These are phyloP conservation scores for Globisporangium mamillatum DNA, from an alignment of 352 stramenopile genomes.

Conservation along the genomic window DNA sequence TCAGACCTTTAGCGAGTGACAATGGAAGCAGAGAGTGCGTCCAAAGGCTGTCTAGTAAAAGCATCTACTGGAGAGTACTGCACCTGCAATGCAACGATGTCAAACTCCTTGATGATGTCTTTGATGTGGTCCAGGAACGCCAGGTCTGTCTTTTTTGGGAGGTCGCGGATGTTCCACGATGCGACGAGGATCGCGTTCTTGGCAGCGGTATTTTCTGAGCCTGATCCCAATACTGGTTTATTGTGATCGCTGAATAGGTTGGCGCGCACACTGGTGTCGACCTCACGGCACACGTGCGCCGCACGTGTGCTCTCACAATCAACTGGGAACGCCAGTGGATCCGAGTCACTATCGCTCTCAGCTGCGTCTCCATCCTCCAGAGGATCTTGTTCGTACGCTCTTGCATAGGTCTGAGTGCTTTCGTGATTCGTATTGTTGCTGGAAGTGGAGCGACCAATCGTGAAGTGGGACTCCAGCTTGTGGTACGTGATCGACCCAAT, in stretches of 20 bases:
- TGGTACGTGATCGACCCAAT: slow-evolving; percentile 41
- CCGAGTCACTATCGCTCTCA: not conserved
- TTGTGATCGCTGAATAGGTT: slow-evolving; percentile 26
- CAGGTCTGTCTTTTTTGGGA: slow-evolving; percentile 46
- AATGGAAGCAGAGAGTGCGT: too few species aligned
- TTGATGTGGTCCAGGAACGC: slow-evolving; percentile 43
- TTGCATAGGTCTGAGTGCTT: not conserved
- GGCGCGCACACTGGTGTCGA: slow-evolving; percentile 34
- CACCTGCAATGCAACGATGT: slow-evolving; percentile 60
- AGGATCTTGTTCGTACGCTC: not conserved
- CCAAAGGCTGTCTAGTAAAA: too few species aligned
- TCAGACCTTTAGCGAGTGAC: too few species aligned
- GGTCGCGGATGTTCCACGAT: slow-evolving; percentile 76
- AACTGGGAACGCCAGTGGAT: not conserved
- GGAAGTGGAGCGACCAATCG: not conserved
- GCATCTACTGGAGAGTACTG: too few species aligned
- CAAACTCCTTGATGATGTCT: slow-evolving; percentile 51
- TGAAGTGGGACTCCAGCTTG: slow-evolving; percentile 30
- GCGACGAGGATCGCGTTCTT: slow-evolving; percentile 40
- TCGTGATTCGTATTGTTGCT: not conserved
- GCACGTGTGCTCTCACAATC: not conserved
- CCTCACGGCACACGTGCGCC: slow-evolving; percentile 25
- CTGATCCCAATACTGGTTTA: not conserved
- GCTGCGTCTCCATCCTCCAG: not conserved
- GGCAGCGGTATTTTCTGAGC: not conserved